Base-by-base conservation (phyloP, 1,284 basidiomycete genomes). In the Leccinum insigne region DNA sequence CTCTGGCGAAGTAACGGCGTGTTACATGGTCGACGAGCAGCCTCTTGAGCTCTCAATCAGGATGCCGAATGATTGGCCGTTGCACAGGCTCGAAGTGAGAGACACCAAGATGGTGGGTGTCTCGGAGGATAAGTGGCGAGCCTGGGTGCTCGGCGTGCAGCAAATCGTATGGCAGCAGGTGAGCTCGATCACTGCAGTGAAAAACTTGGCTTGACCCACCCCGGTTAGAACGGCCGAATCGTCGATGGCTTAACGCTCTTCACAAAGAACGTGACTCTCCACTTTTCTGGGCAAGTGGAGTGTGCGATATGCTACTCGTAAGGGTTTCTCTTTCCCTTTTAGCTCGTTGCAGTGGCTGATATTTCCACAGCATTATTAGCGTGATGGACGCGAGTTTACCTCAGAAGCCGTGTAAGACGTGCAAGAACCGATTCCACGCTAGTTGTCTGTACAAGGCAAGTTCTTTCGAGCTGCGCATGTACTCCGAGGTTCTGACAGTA, bases 291-390 rank as follows among this genome's bases (percentile, higher is more conserved):
- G 10, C 92, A 96, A 73, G 92, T 93, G 8, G 94, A 96, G 73
- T 96, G 98, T 78, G 90, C 96, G 2, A 98, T 98, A 72, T 97
- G 94, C 73, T 96, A 96, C 77, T 95, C 93, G 92, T 95, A 75
- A 73, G 90, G 82, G 5, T n/a, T 59, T 2, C 35, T 18, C 60
- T 59, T 32, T n/a, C 68, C 18, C 32, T 35, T 16, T 38, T 49
- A 5, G 18, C 1, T 42, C 2, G 11, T 63, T 18, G 0, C 56
- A 2, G n/a, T 58, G 38, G 1, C 57, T 66, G 5, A 68, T 54
- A 35, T 23, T 63, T 65, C 21, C 66, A 21, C 78, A 97, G 95
- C 11, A 95, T 99, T 73, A 97, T 99, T 74, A 94, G 91, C 68
- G 89, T 96, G 32, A 92, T 90, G 75, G 98, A 99, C 74, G 88